Conservation (phyloP, 2,329 filamentous ascomycete genomes). For the Amauroascus verrucosus region DNA sequence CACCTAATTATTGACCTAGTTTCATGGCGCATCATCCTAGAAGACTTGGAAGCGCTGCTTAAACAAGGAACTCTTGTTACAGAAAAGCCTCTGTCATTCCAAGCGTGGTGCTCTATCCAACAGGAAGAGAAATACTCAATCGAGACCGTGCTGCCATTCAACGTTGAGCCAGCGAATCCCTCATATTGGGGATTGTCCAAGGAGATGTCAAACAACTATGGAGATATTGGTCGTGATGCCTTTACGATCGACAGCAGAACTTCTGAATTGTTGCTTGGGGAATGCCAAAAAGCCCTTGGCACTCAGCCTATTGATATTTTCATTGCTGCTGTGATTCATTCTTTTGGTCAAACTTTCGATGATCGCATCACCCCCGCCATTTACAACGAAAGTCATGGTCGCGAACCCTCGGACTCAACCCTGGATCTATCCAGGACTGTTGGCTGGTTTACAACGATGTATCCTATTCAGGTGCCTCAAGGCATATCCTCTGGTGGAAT, state of each 20-base stretch:
- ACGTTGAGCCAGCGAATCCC: background rate
- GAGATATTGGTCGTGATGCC: background rate
- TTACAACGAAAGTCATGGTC: conserved; percentile 16
- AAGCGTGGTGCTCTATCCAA: conserved; percentile 25
- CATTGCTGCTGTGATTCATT: background rate
- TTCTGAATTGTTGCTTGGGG: background rate
- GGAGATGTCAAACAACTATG: background rate
- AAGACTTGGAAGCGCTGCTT: conserved; percentile 19
- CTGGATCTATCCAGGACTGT: conserved; percentile 40
- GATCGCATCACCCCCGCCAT: conserved; percentile 35
- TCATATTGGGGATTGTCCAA: conserved; percentile 7
- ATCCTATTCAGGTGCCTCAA: conserved; percentile 30
- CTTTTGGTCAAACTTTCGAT: conserved; percentile 27
- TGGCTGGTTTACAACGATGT: conserved; percentile 43
- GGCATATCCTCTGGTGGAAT: conserved; percentile 14
- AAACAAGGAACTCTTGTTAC: conserved; percentile 18
- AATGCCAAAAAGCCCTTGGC: background rate
- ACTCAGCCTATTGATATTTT: background rate
- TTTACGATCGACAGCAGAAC: background rate
- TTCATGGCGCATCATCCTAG: conserved; percentile 32
- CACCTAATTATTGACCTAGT: conserved; percentile 34
- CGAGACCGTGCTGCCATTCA: conserved; percentile 5
- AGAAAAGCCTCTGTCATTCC: conserved; percentile 26
- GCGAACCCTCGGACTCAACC: conserved; percentile 30
- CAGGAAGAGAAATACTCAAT: background rate